Percentiles rank a stretch among this genome's conserved stretches.
phyloP scores from a whole-genome alignment of 495 filamentous ascomycete genomes.

The Arthonia radiata region DNA sequence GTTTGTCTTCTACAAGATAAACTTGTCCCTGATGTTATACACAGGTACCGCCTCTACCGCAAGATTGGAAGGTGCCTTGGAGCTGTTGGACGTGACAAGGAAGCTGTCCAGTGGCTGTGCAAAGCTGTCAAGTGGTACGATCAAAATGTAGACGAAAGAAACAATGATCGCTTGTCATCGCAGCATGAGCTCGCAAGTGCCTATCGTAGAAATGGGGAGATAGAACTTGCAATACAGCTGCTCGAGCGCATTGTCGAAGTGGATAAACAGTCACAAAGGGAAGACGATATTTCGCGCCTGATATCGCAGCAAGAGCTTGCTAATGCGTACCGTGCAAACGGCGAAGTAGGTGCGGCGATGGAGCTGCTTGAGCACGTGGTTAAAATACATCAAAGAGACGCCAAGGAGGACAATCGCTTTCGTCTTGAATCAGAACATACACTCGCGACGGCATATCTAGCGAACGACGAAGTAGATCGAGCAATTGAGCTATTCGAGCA shows the following conservation, averaged over 20 bases:
- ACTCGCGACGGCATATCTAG: slow-evolving; percentile 8
- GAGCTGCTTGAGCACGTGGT: slow-evolving; percentile 15
- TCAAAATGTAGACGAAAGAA: too few species aligned
- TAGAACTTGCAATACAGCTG: slow-evolving; percentile 4
- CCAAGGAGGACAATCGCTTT: slow-evolving; percentile 7
- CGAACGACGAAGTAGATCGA: too few species aligned
- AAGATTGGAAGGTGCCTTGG: too few species aligned
- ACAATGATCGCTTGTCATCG: slow-evolving; percentile 4
- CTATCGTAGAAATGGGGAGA: slow-evolving; percentile 3
- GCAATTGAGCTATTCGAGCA: too few species aligned
- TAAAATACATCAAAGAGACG: slow-evolving; percentile 5
- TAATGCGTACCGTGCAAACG: slow-evolving; percentile 8
- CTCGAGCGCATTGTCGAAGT: slow-evolving; percentile 5
- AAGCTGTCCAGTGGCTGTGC: too few species aligned
- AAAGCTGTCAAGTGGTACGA: too few species aligned
- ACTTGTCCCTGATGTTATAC: too few species aligned
- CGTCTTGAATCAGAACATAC: slow-evolving; percentile 13
- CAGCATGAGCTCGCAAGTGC: slow-evolving; percentile 5
- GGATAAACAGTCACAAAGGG: too few species aligned
- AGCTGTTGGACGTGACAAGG: too few species aligned
- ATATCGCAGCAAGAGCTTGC: slow-evolving; percentile 11
- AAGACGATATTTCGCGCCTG: slow-evolving; percentile 11
- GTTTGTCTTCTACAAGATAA: too few species aligned
- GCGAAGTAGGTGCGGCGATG: slow-evolving; percentile 7
- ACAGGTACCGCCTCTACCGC: too few species aligned